Conservation (phyloP, 1,284 basidiomycete genomes). For the Cutaneotrichosporon spelunceum region DNA sequence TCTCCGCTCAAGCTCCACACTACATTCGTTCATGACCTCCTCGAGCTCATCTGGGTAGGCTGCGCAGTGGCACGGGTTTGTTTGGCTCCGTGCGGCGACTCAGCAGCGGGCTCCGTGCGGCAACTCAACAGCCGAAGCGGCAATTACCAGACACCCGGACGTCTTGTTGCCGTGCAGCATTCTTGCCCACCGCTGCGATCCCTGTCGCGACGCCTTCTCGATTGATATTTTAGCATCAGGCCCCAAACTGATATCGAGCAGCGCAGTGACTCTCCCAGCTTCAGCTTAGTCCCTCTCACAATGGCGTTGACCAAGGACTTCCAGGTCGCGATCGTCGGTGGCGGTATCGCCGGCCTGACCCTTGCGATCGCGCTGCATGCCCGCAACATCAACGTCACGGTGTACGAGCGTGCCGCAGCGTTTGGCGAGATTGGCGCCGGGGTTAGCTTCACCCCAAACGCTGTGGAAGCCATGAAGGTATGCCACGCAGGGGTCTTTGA, state of each 20-base stretch:
- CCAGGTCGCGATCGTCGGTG: constrained; percentile 21
- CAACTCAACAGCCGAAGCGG: background rate
- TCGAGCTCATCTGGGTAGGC: background rate
- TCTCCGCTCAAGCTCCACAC: too few species aligned
- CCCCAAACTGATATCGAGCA: background rate
- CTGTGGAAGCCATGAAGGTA: constrained; percentile 21
- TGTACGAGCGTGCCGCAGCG: constrained; percentile 25
- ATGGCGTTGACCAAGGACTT: constrained; percentile 10
- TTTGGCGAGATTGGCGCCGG: constrained; percentile 31
- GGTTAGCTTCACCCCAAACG: constrained; percentile 23
- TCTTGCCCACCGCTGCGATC: background rate
- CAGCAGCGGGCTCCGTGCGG: background rate
- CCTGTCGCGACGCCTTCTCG: too few species aligned
- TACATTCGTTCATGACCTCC: too few species aligned
- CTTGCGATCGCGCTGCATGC: constrained; percentile 22
- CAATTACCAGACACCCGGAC: background rate
- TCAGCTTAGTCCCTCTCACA: background rate
- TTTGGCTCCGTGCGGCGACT: background rate
- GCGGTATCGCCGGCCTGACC: constrained; percentile 20
- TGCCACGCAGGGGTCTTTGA: constrained; percentile 21
- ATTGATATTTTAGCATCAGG: too few species aligned
- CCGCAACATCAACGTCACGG: constrained; percentile 15
- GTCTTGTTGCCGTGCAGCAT: background rate
- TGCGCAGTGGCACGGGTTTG: background rate
- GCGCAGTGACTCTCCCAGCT: background rate